These are phyloP conservation scores for Citrus glauca DNA, from an alignment of 345 rosid species.

Conservation along the genomic window DNA sequence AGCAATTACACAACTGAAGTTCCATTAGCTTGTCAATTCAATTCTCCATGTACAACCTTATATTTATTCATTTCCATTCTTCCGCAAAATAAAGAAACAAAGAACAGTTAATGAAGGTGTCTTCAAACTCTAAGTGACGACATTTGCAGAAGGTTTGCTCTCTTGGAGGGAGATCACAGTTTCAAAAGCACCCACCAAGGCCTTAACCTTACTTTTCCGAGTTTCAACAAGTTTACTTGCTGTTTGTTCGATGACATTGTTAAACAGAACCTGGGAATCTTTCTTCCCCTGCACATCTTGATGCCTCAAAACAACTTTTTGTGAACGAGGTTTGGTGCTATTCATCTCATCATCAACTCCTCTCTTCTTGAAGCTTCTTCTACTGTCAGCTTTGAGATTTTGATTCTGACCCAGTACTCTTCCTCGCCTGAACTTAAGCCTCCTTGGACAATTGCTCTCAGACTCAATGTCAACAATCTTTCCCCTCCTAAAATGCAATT, in stretches of 20 bases:
- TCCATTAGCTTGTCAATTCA: constrained; percentile 12
- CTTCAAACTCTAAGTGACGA: neutral
- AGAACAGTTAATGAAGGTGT: constrained; percentile 5
- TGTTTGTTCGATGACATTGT: constrained; percentile 90
- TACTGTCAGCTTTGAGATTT: constrained; percentile 27
- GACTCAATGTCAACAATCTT: constrained; percentile 49
- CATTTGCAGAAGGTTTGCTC: constrained; percentile 31
- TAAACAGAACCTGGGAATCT: constrained; percentile 55
- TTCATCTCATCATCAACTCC: constrained; percentile 28
- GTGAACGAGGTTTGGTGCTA: constrained; percentile 26
- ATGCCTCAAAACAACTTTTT: constrained; percentile 61
- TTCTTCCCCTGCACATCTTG: constrained; percentile 59
- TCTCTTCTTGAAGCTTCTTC: constrained; percentile 43
- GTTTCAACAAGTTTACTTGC: constrained; percentile 81
- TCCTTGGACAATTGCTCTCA: constrained; percentile 49
- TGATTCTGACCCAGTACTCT: constrained; percentile 35
- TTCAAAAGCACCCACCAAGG: constrained; percentile 95
- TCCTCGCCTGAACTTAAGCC: constrained; percentile 65
- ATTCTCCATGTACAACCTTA: constrained; percentile 18
- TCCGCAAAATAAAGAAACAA: neutral
- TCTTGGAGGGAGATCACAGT: constrained; percentile 88
- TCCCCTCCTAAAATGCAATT: constrained; percentile 62
- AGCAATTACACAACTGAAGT: constrained; percentile 5
- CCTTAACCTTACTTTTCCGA: constrained; percentile 90
- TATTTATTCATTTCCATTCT: constrained; percentile 18